Conservation (phyloP, 768 basidiomycete species). For the Rhodotorula paludigena region DNA sequence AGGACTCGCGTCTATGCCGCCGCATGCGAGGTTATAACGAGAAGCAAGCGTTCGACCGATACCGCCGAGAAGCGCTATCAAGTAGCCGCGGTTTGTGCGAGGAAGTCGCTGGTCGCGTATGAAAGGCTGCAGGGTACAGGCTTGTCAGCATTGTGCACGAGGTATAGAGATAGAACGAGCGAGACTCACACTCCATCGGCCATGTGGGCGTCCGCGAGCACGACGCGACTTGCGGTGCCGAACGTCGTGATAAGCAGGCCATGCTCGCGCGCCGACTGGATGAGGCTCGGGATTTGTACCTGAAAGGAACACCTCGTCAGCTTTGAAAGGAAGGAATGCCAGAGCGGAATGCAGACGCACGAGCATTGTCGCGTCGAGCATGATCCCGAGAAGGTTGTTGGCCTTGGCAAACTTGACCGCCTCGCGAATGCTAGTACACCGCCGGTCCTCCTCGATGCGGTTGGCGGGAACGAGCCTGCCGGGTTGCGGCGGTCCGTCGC, state of each 20-base stretch:
- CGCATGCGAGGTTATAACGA: background rate
- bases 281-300: slow-evolving; percentile 82
- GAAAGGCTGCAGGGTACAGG: slow-evolving; percentile 14
- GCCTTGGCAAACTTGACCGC: slow-evolving; percentile 88
- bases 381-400: slow-evolving; percentile 88
- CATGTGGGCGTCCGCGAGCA: slow-evolving; percentile 50
- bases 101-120: slow-evolving; percentile 31
- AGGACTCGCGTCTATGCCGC: background rate
- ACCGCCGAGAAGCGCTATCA: background rate
- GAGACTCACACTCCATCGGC: slow-evolving; percentile 37
- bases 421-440: slow-evolving; percentile 68
- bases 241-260: slow-evolving; percentile 82
- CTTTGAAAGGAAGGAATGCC: background rate
- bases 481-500: slow-evolving; percentile 34
- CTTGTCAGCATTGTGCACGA: background rate
- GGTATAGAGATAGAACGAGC: background rate
- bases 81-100: slow-evolving; percentile 26
- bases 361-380: slow-evolving; percentile 78
- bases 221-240: slow-evolving; percentile 48
- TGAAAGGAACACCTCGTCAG: slow-evolving; percentile 45
- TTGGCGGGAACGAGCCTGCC: slow-evolving; percentile 42
- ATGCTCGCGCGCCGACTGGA: slow-evolving; percentile 79
- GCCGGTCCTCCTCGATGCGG: slow-evolving; percentile 49
- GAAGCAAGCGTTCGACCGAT: too few species aligned
- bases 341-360: slow-evolving; percentile 51